Evolutionary conservation across 768 basidiomycete genomes (phyloP), one percentile per base, ranked within the genome.

Genomic region (Tephrocybe rancida): DNA sequence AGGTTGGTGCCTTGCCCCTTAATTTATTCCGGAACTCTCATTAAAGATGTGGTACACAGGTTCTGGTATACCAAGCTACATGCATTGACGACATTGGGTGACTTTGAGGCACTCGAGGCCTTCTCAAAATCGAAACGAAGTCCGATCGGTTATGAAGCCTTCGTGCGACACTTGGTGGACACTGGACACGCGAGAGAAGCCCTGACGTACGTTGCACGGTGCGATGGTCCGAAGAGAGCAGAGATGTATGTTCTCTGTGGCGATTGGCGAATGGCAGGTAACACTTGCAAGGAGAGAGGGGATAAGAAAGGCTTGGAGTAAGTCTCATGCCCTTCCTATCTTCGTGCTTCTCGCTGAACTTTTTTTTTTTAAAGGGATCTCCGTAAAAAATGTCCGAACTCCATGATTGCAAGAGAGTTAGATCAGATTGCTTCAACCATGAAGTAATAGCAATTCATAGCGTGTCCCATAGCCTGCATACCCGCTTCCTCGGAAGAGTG

Each of bases 31-130:
- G 5, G 6, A 18, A n/a, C n/a, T n/a, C 16, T 34, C 26, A 19
- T 46, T 21, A 22, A 19, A 22, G 1, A 19, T 8, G 30, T 43
- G 26, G 35, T 37, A 22, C n/a, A 48, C 58, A 97, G 95, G 44
- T 98, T 93, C 71, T 98, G 95, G 95, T 90, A 93, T 72, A 64
- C 93, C 59, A 98, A 97, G 67, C 70, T 99, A 4, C 83, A 92
- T 48, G 90, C 94, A 0, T 70, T 98, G 50, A 87, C 88, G 9
- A 78, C 80, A n/a, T 74, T 82, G 19, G 78, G 85, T 54, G 93
- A 97, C 68, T 98, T 95, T 68, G 90, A 95, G 29, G 85, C 81
- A 1, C 78, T 98, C 13, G 94, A 98, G 44, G 66, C 79, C 0
- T 96, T 99, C 66, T 84, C 94, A 1, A 89, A 86, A 61, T 89